Conservation (phyloP, 371 early-diverging fungal species). For the Mucor racemosus region DNA sequence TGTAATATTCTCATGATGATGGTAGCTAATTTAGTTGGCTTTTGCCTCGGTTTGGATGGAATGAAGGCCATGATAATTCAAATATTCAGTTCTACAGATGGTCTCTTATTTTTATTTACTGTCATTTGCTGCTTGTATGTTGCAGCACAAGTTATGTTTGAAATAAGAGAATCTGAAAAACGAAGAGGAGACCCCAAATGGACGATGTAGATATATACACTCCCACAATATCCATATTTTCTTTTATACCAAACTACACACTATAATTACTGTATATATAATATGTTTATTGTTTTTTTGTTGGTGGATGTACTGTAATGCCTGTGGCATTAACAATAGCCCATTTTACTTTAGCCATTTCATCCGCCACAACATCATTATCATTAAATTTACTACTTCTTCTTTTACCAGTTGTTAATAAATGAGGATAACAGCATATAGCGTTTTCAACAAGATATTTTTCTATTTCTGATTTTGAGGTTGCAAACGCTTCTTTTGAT, state of each 20-base stretch:
- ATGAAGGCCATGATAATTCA: slow-evolving; percentile 65
- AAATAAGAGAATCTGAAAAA: slow-evolving; percentile 76
- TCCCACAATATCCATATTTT: background rate
- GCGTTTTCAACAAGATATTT: slow-evolving; percentile 49
- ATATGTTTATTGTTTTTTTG: background rate
- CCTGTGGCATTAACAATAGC: slow-evolving; percentile 37
- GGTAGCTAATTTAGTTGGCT: slow-evolving; percentile 94
- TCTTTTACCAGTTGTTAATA: slow-evolving; percentile 47
- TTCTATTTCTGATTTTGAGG: slow-evolving; percentile 50
- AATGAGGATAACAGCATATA: slow-evolving; percentile 60
- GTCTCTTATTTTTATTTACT: slow-evolving; percentile 54
- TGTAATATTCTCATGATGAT: slow-evolving; percentile 93
- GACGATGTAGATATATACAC: slow-evolving; percentile 37
- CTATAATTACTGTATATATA: background rate
- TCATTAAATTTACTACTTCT: slow-evolving; percentile 30
- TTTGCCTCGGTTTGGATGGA: slow-evolving; percentile 88
- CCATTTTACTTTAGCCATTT: slow-evolving; percentile 36
- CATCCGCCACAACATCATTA: slow-evolving; percentile 27
- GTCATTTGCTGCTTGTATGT: slow-evolving; percentile 66
- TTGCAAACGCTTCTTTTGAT: slow-evolving; percentile 41
- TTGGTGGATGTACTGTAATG: slow-evolving; percentile 11
- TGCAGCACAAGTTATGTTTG: slow-evolving; percentile 86
- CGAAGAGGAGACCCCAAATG: slow-evolving; percentile 55
- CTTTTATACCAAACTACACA: background rate
- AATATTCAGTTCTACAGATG: slow-evolving; percentile 50